Evolutionary conservation across 129 eudicot species (phyloP), one percentile per base, ranked within the genome.

Genomic region (Tagetes erecta): DNA sequence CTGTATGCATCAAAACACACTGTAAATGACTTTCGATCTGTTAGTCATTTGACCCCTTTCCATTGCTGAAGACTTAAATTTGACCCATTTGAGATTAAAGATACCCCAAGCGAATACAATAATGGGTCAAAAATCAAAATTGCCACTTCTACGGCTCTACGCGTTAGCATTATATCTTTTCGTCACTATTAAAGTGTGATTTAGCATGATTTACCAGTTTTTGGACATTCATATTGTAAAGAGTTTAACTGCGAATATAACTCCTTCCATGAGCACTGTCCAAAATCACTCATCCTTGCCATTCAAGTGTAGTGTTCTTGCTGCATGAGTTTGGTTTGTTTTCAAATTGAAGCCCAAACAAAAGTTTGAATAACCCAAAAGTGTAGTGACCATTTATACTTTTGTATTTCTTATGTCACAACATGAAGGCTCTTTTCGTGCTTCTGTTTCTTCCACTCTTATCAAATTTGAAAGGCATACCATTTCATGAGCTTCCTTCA

Each of bases 381-480:
- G 44, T 36, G 40, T 30, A 41, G 52, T 40, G 2, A 62, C 1
- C 3, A 60, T 60, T 36, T 38, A 13, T 62, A 35, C 11, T 65
- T 77, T 41, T 64, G 9, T 71, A 69, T 74, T 42, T 46, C 57
- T 10, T 82, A 13, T 76, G 39, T 55, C 9, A 73, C 37, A 47
- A 33, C 67, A 51, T 84, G 77, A 63, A 92, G 98, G 98, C 98
- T 73, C 88, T 92, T 76, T 92, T 92, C 51, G 98, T 92, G 64
- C 88, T 92, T 79, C 83, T 89, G 66, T 87, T 86, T 82, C 92
- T 92, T 70, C 98, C 98, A 0, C 37, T 87, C 4, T 70, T 92
- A 73, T 92, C 98, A 71, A 92, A 86, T 71, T 53, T 92, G 80
- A 89, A 84, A 80, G 98, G 98, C 70, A 92, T 92, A 71, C 98